Evolutionary conservation across 257 asterid genomes (phyloP).

Genomic region (Cinchona pubescens): DNA sequence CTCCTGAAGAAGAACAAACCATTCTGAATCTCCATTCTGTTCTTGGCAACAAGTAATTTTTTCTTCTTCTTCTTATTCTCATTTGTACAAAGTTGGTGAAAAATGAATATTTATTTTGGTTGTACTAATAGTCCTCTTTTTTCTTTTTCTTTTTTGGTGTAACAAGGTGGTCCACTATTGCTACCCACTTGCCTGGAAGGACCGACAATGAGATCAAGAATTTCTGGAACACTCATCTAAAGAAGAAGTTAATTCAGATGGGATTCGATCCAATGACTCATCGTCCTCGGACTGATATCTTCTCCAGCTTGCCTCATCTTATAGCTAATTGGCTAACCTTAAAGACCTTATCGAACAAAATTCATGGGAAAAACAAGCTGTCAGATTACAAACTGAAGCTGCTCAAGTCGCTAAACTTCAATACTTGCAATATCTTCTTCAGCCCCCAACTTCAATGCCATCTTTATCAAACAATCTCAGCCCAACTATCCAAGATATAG

Average conservation of each 20-base stretch:
- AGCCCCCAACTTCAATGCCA: constrained; percentile 26
- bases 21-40: constrained; percentile 77
- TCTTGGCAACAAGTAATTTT: constrained; percentile 71
- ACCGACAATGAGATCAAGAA: constrained; percentile 85
- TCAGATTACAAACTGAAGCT: constrained; percentile 58
- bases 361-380: constrained; percentile 64
- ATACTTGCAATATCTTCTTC: constrained; percentile 47
- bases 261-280: constrained; percentile 91
- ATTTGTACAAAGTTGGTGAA: background rate
- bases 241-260: constrained; percentile 77
- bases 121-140: background rate
- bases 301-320: constrained; percentile 62
- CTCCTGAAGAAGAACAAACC: constrained; percentile 75
- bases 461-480: constrained; percentile 13
- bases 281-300: constrained; percentile 67
- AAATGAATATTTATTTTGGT: background rate
- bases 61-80: background rate
- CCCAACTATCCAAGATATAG: constrained; percentile 24
- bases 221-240: constrained; percentile 82
- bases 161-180: constrained; percentile 66
- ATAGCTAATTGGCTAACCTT: constrained; percentile 67
- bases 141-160: background rate
- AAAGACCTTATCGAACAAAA: constrained; percentile 53
- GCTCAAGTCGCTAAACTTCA: constrained; percentile 57
- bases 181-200: constrained; percentile 71